Percentiles rank a stretch among this genome's conserved stretches.
These are phyloP conservation scores for Lentinula raphanica DNA, from an alignment of 768 basidiomycete species.

Conservation along the genomic window DNA sequence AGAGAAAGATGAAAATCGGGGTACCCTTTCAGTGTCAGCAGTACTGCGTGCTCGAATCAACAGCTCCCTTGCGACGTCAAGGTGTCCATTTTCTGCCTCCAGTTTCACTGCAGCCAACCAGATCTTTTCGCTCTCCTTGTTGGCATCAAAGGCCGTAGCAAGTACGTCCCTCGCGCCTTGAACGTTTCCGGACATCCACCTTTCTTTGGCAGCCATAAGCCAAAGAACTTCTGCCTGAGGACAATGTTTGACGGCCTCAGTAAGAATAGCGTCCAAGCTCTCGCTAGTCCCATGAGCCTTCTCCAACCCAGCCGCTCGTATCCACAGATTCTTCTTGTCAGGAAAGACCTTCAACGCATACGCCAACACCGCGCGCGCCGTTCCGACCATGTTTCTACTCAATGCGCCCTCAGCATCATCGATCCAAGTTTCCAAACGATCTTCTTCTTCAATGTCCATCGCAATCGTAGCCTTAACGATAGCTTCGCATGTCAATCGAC, in stretches of 20 bases:
- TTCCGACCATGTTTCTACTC: constrained; percentile 67
- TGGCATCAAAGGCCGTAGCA: constrained; percentile 86
- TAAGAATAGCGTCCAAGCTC: constrained; percentile 75
- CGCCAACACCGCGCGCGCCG: constrained; percentile 83
- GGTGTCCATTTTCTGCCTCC: constrained; percentile 92
- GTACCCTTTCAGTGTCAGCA: constrained; percentile 85
- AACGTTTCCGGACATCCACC: constrained; percentile 87
- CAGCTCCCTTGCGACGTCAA: constrained; percentile 79
- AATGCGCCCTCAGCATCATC: constrained; percentile 86
- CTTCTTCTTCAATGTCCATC: constrained; percentile 95
- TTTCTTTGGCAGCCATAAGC: constrained; percentile 98
- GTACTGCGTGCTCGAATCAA: constrained; percentile 85
- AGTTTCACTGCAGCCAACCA: constrained; percentile 98
- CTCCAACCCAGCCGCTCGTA: constrained; percentile 88
- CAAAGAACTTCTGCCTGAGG: constrained; percentile 95
- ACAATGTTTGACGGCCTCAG: constrained; percentile 81
- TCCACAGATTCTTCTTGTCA: constrained; percentile 81
- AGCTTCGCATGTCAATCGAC: constrained; percentile 83
- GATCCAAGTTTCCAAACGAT: constrained; percentile 84
- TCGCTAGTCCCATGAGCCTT: constrained; percentile 86
- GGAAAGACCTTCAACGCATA: constrained; percentile 91
- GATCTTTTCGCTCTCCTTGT: constrained; percentile 95
- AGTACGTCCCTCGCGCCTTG: constrained; percentile 87
- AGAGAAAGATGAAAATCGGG: constrained; percentile 5
- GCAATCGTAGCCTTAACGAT: constrained; percentile 92